Percentiles rank a stretch among this genome's conserved stretches.
Evolutionary conservation across 2,329 filamentous ascomycete genomes (phyloP).

Genomic region (Neoarthrinium moseri): DNA sequence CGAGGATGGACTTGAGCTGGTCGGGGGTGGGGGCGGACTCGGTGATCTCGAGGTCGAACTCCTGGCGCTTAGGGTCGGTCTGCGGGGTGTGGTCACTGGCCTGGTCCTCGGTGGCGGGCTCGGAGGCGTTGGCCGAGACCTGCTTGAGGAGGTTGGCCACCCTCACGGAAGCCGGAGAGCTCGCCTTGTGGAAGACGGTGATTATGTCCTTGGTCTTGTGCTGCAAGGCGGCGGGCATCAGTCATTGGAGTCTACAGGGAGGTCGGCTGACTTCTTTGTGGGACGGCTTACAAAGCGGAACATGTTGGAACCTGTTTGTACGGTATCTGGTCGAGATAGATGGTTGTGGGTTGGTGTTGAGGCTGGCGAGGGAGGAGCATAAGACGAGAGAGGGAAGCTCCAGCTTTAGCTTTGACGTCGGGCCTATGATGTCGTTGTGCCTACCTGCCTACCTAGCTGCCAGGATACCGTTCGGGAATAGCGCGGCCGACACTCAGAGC

Average conservation of each 20-base stretch:
- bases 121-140: conserved; percentile 66
- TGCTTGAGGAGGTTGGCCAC: conserved; percentile 79
- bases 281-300: conserved; percentile 44
- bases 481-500: not conserved
- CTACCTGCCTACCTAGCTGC: not conserved
- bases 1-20: conserved; percentile 80
- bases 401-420: not conserved
- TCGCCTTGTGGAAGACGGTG: conserved; percentile 91
- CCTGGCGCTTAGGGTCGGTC: conserved; percentile 52
- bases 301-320: conserved; percentile 30
- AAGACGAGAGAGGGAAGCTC: too few relatives aligned
- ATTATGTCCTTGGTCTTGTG: conserved; percentile 84
- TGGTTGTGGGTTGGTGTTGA: not conserved
- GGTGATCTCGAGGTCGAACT: conserved; percentile 86
- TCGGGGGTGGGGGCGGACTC: conserved; percentile 77
- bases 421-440: conserved; percentile 9
- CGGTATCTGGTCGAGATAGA: not conserved
- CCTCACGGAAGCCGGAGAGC: conserved; percentile 68
- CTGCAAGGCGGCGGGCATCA: conserved; percentile 39
- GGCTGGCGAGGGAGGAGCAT: too few relatives aligned
- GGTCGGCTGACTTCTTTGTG: not conserved
- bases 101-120: conserved; percentile 71
- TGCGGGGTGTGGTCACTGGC: conserved; percentile 65
- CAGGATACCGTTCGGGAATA: not conserved
- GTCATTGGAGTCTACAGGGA: not conserved